Conservation (phyloP, 768 basidiomycete genomes). For the Russula olivacea region DNA sequence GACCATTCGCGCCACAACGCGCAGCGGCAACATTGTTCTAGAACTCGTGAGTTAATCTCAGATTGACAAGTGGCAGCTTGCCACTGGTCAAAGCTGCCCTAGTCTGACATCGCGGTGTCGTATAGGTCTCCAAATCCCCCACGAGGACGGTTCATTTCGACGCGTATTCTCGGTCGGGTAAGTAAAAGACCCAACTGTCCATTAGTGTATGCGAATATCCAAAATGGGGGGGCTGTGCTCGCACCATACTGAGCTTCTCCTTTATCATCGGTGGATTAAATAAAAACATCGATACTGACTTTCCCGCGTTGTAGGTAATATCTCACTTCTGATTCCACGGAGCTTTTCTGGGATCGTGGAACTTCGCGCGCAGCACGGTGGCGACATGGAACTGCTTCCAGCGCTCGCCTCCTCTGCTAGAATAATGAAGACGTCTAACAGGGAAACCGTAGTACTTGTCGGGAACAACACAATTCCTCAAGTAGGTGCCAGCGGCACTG, state of each 20-base stretch:
- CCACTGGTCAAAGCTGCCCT: background rate
- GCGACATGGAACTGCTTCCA: constrained; percentile 15
- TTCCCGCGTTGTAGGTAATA: constrained; percentile 19
- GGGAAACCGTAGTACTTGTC: constrained; percentile 15
- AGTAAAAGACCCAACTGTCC: background rate
- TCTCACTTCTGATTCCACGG: constrained; percentile 23
- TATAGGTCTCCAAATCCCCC: constrained; percentile 16
- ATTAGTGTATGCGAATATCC: constrained; percentile 5
- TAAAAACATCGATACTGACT: constrained; percentile 13
- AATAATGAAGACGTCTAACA: constrained; percentile 5
- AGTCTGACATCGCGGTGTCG: background rate
- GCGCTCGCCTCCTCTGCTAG: constrained; percentile 10
- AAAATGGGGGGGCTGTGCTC: constrained; percentile 4
- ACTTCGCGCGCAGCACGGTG: constrained; percentile 15
- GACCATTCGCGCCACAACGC: constrained; percentile 13
- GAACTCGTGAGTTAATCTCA: constrained; percentile 13
- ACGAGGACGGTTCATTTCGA: constrained; percentile 15
- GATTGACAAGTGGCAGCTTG: background rate
- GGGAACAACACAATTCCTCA: constrained; percentile 8
- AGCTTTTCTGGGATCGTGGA: constrained; percentile 20
- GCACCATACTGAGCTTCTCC: background rate
- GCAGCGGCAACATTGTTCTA: constrained; percentile 17
- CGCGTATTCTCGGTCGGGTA: constrained; percentile 18
- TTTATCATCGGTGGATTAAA: constrained; percentile 8
- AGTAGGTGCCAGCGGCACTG: background rate